phyloP scores from a whole-genome alignment of 2,329 filamentous ascomycete genomes.

The Fusarium heterosporum region DNA sequence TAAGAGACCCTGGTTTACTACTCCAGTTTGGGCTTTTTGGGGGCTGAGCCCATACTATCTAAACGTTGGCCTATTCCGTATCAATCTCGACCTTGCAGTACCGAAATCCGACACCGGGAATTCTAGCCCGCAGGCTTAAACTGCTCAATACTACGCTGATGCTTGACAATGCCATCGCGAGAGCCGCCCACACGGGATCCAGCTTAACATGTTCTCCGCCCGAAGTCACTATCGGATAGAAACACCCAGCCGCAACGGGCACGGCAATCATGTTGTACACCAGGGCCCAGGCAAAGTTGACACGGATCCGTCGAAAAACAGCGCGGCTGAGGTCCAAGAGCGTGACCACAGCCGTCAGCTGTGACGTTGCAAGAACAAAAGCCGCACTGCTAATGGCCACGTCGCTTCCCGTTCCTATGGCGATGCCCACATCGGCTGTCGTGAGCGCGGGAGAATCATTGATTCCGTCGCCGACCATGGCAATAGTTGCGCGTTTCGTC shows the following conservation, averaged over 20 bases:
- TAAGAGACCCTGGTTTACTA: constrained; percentile 7
- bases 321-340: constrained; percentile 76
- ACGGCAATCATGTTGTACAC: constrained; percentile 84
- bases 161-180: constrained; percentile 94
- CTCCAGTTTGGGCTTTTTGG: not conserved
- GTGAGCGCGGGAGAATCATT: constrained; percentile 88
- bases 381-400: constrained; percentile 84
- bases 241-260: constrained; percentile 82
- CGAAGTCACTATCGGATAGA: constrained; percentile 69
- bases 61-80: constrained; percentile 15
- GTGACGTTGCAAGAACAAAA: constrained; percentile 82
- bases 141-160: constrained; percentile 90
- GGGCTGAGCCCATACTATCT: constrained; percentile 23
- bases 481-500: constrained; percentile 66
- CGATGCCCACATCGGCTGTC: constrained; percentile 84
- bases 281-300: constrained; percentile 89
- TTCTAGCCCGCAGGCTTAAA: constrained; percentile 71
- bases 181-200: constrained; percentile 85
- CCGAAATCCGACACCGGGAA: constrained; percentile 60
- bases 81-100: constrained; percentile 28
- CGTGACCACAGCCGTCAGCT: constrained; percentile 76
- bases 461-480: constrained; percentile 90
- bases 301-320: constrained; percentile 81
- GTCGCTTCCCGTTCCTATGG: constrained; percentile 85
- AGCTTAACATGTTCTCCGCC: constrained; percentile 69